Evolutionary conservation across 164 flowering plant genomes (phyloP).

Genomic region (Piper betle): DNA sequence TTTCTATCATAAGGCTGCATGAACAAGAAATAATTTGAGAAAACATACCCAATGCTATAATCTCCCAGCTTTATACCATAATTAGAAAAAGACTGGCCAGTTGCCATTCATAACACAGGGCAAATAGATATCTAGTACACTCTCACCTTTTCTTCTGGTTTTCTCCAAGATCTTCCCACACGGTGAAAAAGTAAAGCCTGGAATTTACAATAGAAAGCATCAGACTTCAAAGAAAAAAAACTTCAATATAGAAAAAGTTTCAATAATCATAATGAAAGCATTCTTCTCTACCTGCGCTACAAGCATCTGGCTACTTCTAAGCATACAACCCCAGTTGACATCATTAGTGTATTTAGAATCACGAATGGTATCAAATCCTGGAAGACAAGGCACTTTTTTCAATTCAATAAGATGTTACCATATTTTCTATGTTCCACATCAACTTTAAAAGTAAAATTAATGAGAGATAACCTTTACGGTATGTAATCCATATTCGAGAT

Average conservation of each 20-base stretch:
- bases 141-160: slow-evolving; percentile 43
- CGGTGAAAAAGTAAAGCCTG: slow-evolving; percentile 77
- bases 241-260: not conserved
- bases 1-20: slow-evolving; percentile 54
- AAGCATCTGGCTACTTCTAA: slow-evolving; percentile 98
- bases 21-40: slow-evolving; percentile 12
- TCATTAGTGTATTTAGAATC: slow-evolving; percentile 76
- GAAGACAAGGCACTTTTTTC: not conserved
- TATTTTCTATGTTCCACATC: not conserved
- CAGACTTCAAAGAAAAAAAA: no score
- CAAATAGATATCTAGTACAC: not conserved
- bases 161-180: slow-evolving; percentile 90
- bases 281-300: slow-evolving; percentile 58
- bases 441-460: not conserved
- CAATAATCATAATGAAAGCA: not conserved
- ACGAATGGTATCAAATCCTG: slow-evolving; percentile 69
- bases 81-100: not conserved
- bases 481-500: slow-evolving; percentile 68
- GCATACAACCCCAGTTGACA: slow-evolving; percentile 95
- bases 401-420: not conserved
- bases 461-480: slow-evolving; percentile 64
- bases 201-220: not conserved
- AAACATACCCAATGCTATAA: slow-evolving; percentile 10
- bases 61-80: not conserved
- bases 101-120: slow-evolving; percentile 1